phyloP scores from a whole-genome alignment of 768 basidiomycete species.

The Cubamyces sp. region DNA sequence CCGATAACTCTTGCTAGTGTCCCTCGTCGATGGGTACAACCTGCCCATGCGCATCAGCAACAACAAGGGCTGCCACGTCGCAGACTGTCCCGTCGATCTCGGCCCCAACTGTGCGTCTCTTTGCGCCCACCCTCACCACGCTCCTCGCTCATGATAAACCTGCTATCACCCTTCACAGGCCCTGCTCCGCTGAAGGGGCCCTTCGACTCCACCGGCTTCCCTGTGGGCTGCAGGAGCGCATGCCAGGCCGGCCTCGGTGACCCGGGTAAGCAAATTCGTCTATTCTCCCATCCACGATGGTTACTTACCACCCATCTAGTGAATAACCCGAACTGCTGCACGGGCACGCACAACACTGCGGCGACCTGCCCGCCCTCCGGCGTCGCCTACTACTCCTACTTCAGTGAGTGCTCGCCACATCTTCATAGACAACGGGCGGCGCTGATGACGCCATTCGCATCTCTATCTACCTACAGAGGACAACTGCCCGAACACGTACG shows the following conservation, averaged over 20 bases:
- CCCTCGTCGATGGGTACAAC: slow-evolving; percentile 45
- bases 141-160: slow-evolving; percentile 37
- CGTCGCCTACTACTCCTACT: slow-evolving; percentile 46
- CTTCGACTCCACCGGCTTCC: slow-evolving; percentile 38
- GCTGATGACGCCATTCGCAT: neutral
- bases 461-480: slow-evolving; percentile 27
- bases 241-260: slow-evolving; percentile 45
- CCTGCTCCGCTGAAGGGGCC: slow-evolving; percentile 39
- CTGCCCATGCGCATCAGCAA: slow-evolving; percentile 62
- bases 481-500: slow-evolving; percentile 52
- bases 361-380: slow-evolving; percentile 59
- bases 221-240: slow-evolving; percentile 48
- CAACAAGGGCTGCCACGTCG: slow-evolving; percentile 54
- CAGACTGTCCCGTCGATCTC: slow-evolving; percentile 66
- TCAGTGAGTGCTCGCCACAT: slow-evolving; percentile 41
- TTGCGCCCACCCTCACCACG: slow-evolving; percentile 30
- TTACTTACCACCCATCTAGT: slow-evolving; percentile 28
- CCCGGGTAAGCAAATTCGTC: slow-evolving; percentile 25
- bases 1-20: slow-evolving; percentile 22
- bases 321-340: slow-evolving; percentile 69
- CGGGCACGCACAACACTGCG: slow-evolving; percentile 53
- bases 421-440: too few species aligned
- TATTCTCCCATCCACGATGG: neutral
- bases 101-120: slow-evolving; percentile 53
- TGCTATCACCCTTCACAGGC: slow-evolving; percentile 26